These are phyloP conservation scores for Drechmeria coniospora DNA, from an alignment of 2,329 filamentous ascomycete genomes.

Conservation along the genomic window DNA sequence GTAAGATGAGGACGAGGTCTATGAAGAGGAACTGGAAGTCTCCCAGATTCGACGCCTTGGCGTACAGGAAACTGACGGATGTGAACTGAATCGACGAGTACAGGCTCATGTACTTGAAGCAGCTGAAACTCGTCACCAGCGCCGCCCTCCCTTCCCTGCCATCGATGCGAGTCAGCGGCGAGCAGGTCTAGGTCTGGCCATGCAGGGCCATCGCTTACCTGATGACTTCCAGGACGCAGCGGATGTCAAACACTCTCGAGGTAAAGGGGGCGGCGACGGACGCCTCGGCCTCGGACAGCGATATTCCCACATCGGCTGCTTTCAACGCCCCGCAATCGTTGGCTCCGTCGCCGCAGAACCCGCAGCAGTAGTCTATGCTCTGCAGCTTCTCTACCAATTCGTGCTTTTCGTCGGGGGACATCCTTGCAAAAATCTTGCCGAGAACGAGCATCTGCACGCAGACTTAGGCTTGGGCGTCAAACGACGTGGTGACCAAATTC, in stretches of 20 bases:
- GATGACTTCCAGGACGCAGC: constrained; percentile 86
- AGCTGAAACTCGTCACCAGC: constrained; percentile 95
- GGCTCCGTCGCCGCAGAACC: constrained; percentile 93
- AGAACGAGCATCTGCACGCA: constrained; percentile 61
- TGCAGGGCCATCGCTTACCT: constrained; percentile 34
- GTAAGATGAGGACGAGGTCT: constrained; percentile 79
- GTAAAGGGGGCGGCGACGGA: constrained; percentile 98
- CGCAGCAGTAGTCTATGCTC: constrained; percentile 85
- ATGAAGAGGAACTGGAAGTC: constrained; percentile 98
- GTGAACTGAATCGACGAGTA: constrained; percentile 99
- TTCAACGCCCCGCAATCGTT: constrained; percentile 97
- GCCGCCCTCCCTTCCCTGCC: constrained; percentile 76
- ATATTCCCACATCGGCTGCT: constrained; percentile 93
- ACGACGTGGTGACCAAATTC: not conserved
- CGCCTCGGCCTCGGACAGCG: constrained; percentile 89
- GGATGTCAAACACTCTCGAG: constrained; percentile 87
- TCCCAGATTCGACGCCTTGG: constrained; percentile 81
- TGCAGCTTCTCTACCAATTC: constrained; percentile 95
- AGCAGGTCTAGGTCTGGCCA: not conserved
- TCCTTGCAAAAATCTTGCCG: constrained; percentile 89
- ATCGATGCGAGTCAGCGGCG: constrained; percentile 8
- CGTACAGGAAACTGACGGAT: constrained; percentile 90
- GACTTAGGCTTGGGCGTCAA: constrained; percentile 1
- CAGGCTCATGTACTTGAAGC: constrained; percentile 98
- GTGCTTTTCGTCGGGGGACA: constrained; percentile 98